A percentile compares a stretch with the other conserved stretches of the same genome.
Conservation (phyloP, 805 yeast genomes). For the Clavispora santaluciae region DNA sequence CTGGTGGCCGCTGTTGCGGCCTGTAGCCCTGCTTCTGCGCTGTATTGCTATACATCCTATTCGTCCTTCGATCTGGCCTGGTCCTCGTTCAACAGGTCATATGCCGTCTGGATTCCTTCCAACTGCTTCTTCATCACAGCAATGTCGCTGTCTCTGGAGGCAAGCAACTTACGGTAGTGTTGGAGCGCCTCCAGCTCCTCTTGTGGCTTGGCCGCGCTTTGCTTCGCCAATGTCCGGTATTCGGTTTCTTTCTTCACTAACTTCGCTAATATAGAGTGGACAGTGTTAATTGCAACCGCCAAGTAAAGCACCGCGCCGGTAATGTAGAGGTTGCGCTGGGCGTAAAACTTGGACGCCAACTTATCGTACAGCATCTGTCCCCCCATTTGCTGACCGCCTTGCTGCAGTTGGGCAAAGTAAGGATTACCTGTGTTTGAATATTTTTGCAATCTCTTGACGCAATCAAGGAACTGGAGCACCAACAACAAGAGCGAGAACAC, state of each 20-base stretch:
- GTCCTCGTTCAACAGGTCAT: constrained; percentile 34
- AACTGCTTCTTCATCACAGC: constrained; percentile 48
- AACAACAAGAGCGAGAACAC: constrained; percentile 40
- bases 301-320: constrained; percentile 60
- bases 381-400: constrained; percentile 11
- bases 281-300: constrained; percentile 50
- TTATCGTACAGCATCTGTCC: constrained; percentile 40
- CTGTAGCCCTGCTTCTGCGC: no score
- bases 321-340: constrained; percentile 59
- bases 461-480: constrained; percentile 49
- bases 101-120: constrained; percentile 45
- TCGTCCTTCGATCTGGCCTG: constrained; percentile 13
- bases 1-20: no score
- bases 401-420: constrained; percentile 12
- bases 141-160: constrained; percentile 40
- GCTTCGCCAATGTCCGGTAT: constrained; percentile 17
- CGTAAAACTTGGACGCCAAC: constrained; percentile 55
- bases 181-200: constrained; percentile 22
- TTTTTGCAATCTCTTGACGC: constrained; percentile 40
- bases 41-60: not conserved
- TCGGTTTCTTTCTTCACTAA: constrained; percentile 43
- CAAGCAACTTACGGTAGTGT: constrained; percentile 33
- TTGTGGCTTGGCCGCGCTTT: not conserved
- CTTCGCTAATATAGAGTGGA: constrained; percentile 47
- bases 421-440: constrained; percentile 19